Conservation (phyloP, 345 rosid species). For the Litchi chinensis region DNA sequence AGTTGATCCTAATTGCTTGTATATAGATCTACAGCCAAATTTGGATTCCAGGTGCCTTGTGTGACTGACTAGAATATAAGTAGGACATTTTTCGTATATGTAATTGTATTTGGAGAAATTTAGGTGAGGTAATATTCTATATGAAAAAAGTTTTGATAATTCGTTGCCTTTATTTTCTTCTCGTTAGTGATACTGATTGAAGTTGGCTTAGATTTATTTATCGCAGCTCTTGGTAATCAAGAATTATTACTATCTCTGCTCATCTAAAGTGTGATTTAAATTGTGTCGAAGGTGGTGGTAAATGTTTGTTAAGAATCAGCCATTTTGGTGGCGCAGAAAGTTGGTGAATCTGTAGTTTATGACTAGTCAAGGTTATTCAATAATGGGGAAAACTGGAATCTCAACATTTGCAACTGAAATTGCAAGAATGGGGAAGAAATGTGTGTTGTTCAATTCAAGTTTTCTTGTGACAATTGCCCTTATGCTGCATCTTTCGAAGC, state of each 20-base stretch:
- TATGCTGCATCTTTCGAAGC: neutral
- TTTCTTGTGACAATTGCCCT: neutral
- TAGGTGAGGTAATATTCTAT: neutral
- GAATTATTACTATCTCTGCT: neutral
- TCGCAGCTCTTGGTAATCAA: neutral
- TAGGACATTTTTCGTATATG: neutral
- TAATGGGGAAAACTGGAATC: no score
- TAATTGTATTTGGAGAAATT: neutral
- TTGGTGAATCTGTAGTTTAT: neutral
- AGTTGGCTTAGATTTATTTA: neutral
- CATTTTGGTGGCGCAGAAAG: neutral
- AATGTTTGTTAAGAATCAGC: neutral
- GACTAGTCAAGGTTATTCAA: neutral
- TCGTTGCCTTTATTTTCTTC: neutral
- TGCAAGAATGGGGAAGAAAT: neutral
- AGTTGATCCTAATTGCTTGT: neutral
- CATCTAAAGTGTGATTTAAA: neutral
- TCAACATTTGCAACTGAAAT: no score
- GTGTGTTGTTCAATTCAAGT: neutral
- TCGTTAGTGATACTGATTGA: neutral
- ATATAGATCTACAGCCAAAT: neutral
- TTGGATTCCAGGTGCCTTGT: neutral
- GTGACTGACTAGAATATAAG: neutral
- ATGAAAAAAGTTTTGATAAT: neutral
- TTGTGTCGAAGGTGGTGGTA: neutral